phyloP scores from a whole-genome alignment of 495 filamentous ascomycete genomes.

The Schizothecium vesticola region DNA sequence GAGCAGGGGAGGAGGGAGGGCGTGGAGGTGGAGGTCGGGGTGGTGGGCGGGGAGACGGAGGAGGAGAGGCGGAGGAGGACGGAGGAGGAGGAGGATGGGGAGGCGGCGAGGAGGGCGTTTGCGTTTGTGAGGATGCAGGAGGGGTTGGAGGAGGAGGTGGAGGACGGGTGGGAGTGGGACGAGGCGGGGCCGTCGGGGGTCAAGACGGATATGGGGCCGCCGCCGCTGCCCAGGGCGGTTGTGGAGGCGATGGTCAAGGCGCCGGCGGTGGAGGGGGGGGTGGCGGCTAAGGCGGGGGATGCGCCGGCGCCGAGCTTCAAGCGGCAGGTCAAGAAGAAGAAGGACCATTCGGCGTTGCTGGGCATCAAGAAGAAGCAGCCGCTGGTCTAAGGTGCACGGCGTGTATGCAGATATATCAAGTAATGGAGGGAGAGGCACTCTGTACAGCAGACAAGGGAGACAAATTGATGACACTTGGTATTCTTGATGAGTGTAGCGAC shows the following conservation, averaged over 20 bases:
- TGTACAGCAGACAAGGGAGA: neutral
- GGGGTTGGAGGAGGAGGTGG: constrained; percentile 44
- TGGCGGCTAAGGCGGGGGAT: constrained; percentile 20
- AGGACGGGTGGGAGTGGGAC: constrained; percentile 28
- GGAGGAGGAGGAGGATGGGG: constrained; percentile 79
- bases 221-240: neutral
- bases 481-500: no score
- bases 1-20: constrained; percentile 62
- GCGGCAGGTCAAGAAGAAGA: constrained; percentile 76
- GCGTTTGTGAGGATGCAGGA: constrained; percentile 46
- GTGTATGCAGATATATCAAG: neutral
- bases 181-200: neutral
- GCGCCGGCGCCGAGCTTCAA: constrained; percentile 67
- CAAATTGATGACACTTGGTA: neutral
- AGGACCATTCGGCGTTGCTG: constrained; percentile 61
- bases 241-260: constrained; percentile 34
- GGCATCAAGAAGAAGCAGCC: constrained; percentile 89
- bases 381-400: constrained; percentile 29
- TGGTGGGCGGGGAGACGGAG: constrained; percentile 22
- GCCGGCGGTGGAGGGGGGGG: constrained; percentile 20
- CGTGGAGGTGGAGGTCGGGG: constrained; percentile 43
- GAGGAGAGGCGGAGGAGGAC: constrained; percentile 53
- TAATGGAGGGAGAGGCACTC: neutral
- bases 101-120: constrained; percentile 77
- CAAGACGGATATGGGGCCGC: constrained; percentile 7